Evolutionary conservation across 345 rosid species (phyloP).

Genomic region (Brassica juncea): DNA sequence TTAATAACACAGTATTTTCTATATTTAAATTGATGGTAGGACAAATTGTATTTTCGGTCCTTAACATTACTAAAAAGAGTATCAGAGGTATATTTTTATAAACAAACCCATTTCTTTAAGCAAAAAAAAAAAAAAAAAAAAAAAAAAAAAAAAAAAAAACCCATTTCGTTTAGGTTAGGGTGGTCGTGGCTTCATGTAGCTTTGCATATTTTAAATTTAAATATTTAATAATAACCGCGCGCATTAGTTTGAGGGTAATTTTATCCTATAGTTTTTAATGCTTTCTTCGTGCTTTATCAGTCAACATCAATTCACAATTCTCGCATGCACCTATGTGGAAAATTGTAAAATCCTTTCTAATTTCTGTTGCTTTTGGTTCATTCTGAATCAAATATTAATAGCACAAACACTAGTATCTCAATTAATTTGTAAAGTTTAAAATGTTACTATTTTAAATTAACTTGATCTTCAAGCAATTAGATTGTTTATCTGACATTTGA

Average conservation of each 20-base stretch:
- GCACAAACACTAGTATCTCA: slow-evolving; percentile 3
- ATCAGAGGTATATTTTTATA: neutral
- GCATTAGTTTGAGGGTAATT: neutral
- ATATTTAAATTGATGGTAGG: neutral
- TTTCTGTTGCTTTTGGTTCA: slow-evolving; percentile 8
- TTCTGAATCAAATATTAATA: slow-evolving; percentile 6
- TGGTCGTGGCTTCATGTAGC: neutral
- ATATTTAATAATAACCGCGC: neutral
- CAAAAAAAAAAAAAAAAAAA: too few relatives aligned
- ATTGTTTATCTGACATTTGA: neutral
- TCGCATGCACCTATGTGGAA: slow-evolving; percentile 25
- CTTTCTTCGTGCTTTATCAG: slow-evolving; percentile 16
- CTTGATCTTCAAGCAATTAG: neutral
- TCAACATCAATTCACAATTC: slow-evolving; percentile 26
- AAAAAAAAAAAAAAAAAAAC: too few relatives aligned
- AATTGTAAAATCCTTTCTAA: neutral
- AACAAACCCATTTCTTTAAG: too few relatives aligned
- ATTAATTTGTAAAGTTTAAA: neutral
- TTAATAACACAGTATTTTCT: neutral
- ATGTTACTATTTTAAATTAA: neutral
- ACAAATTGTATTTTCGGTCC: neutral
- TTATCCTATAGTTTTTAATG: neutral
- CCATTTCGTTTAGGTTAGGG: neutral
- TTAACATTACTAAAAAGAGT: neutral
- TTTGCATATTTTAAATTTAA: too few relatives aligned